phyloP scores from a whole-genome alignment of 2,329 filamentous ascomycete genomes.

The Colletotrichum tropicicola region DNA sequence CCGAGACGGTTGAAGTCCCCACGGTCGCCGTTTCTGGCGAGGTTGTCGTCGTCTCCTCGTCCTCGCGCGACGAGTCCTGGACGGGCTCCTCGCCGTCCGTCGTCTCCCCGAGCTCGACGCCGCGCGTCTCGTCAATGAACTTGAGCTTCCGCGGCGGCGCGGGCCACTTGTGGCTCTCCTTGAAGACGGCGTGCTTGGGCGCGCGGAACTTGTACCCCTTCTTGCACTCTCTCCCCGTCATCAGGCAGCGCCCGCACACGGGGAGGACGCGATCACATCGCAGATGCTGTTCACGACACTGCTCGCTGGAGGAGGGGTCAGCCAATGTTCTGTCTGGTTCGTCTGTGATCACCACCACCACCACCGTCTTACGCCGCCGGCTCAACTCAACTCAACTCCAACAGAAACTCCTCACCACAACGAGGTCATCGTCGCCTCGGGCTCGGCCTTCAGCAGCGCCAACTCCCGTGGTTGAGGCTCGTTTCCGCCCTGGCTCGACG shows the following conservation, averaged over 20 bases:
- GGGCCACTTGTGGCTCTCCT: constrained; percentile 29
- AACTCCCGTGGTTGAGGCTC: too few species aligned
- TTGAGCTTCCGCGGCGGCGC: constrained; percentile 25
- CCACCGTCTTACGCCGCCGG: background rate
- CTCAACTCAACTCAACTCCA: background rate
- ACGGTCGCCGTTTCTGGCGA: constrained; percentile 14
- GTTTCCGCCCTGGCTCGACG: too few species aligned
- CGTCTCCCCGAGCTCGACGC: constrained; percentile 21
- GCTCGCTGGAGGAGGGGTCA: constrained; percentile 43
- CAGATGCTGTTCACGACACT: constrained; percentile 56
- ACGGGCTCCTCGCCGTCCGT: background rate
- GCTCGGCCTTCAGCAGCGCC: too few species aligned
- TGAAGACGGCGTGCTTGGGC: constrained; percentile 27
- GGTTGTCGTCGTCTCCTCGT: background rate
- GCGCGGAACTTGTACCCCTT: constrained; percentile 32
- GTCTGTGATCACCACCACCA: background rate
- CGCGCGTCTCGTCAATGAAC: constrained; percentile 28
- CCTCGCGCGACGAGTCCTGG: background rate
- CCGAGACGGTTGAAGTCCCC: background rate
- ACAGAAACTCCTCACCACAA: too few species aligned
- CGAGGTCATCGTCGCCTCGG: too few species aligned
- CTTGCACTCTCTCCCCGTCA: constrained; percentile 29
- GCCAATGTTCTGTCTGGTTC: background rate
- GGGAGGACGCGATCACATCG: constrained; percentile 46
- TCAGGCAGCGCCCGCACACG: constrained; percentile 28